These are phyloP conservation scores for Melanopsichium pennsylvanicum DNA, from an alignment of 1,284 basidiomycete species.

Conservation along the genomic window DNA sequence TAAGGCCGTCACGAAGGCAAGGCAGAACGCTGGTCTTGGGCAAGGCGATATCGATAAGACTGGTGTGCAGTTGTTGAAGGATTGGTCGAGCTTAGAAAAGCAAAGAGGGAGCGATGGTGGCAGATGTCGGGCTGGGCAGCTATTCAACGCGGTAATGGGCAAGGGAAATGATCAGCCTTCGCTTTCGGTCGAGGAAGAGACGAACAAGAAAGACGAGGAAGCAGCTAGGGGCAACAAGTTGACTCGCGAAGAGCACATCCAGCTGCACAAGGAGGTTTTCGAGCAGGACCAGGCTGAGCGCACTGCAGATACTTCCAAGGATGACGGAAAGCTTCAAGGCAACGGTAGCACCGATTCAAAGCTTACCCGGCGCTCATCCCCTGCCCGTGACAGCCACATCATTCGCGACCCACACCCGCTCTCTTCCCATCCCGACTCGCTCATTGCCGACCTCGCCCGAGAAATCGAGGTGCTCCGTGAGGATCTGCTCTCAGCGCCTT, in stretches of 20 bases:
- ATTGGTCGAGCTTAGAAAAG: conserved; percentile 29
- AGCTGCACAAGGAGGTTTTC: conserved; percentile 24
- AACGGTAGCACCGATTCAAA: neutral
- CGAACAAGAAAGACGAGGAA: neutral
- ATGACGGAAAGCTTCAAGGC: conserved; percentile 1
- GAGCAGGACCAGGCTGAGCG: conserved; percentile 30
- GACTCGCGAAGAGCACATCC: conserved; percentile 31
- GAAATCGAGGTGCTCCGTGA: conserved; percentile 80
- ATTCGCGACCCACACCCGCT: conserved; percentile 71
- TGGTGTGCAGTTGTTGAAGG: neutral
- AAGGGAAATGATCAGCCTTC: neutral
- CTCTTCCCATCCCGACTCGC: conserved; percentile 76
- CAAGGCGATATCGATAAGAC: conserved; percentile 3
- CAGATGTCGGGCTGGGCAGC: conserved; percentile 14
- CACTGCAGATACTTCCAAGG: neutral
- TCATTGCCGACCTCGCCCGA: conserved; percentile 76
- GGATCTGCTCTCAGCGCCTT: conserved; percentile 71
- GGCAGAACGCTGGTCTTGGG: conserved; percentile 10
- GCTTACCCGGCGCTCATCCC: conserved; percentile 5
- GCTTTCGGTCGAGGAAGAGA: conserved; percentile 6
- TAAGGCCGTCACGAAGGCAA: conserved; percentile 29
- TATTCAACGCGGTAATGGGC: conserved; percentile 4
- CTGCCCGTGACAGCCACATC: too few species aligned
- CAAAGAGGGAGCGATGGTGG: conserved; percentile 41
- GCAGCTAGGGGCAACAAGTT: conserved; percentile 3